phyloP scores from a whole-genome alignment of 2,329 filamentous ascomycete species.

The Sclerotinia borealis region DNA sequence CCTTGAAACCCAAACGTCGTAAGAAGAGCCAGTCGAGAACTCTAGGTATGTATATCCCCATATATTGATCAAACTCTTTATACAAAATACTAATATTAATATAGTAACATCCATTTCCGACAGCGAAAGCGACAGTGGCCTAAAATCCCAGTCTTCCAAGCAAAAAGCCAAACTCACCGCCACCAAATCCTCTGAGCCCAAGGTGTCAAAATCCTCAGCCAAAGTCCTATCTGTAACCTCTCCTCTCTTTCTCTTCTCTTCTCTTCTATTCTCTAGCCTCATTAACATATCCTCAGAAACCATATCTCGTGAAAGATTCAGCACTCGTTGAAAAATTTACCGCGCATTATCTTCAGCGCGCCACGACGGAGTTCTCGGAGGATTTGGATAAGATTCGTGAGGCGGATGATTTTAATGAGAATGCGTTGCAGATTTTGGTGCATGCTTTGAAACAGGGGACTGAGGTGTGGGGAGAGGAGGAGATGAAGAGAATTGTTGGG shows the following conservation, averaged over 20 bases:
- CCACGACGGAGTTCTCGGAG: slow-evolving; percentile 65
- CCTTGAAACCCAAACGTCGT: slow-evolving; percentile 8
- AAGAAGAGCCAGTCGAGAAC: slow-evolving; percentile 15
- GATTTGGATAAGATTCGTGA: slow-evolving; percentile 65
- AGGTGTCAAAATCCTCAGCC: not conserved
- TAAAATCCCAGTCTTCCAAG: not conserved
- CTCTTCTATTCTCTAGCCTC: not conserved
- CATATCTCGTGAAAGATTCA: slow-evolving; percentile 19
- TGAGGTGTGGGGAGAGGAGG: slow-evolving; percentile 51
- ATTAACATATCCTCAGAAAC: slow-evolving; percentile 3
- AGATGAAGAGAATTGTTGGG: slow-evolving; percentile 36
- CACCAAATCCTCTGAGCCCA: not conserved
- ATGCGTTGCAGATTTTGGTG: slow-evolving; percentile 59
- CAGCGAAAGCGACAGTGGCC: slow-evolving; percentile 5
- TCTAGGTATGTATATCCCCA: slow-evolving; percentile 6
- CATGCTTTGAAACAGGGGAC: slow-evolving; percentile 63
- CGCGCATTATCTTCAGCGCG: slow-evolving; percentile 55
- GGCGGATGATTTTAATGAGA: slow-evolving; percentile 64
- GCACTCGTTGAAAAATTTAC: slow-evolving; percentile 49
- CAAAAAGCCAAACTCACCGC: not conserved
- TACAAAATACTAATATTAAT: not conserved
- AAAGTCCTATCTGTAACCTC: not conserved
- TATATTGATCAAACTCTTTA: not conserved
- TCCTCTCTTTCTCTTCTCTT: not conserved
- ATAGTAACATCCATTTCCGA: slow-evolving; percentile 6